Conservation (phyloP, 2,329 filamentous ascomycete species). For the Ophiostoma novo-ulmi region DNA sequence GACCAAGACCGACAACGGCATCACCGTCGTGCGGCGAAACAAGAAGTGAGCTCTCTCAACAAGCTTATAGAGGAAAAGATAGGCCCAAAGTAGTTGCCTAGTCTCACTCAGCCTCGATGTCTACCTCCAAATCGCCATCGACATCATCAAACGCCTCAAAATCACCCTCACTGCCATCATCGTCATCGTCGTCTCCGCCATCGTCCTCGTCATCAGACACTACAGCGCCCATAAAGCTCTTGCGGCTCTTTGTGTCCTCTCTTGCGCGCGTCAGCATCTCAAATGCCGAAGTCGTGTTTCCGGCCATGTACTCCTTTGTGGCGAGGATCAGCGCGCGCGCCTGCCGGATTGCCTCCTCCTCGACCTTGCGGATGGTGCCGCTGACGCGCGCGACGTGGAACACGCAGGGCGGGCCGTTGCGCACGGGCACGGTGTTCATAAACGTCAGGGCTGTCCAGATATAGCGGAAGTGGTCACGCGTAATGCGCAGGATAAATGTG, state of each 20-base stretch:
- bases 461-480: slow-evolving; percentile 75
- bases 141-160: slow-evolving; percentile 12
- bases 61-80: no score
- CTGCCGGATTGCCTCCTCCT: slow-evolving; percentile 80
- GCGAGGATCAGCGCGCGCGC: slow-evolving; percentile 67
- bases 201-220: slow-evolving; percentile 45
- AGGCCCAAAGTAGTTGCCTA: not conserved
- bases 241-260: slow-evolving; percentile 27
- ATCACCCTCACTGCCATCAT: not conserved
- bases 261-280: slow-evolving; percentile 31
- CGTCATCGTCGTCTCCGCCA: slow-evolving; percentile 41
- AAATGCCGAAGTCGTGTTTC: slow-evolving; percentile 33
- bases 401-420: slow-evolving; percentile 61
- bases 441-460: slow-evolving; percentile 87
- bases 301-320: slow-evolving; percentile 50
- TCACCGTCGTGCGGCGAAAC: slow-evolving; percentile 65
- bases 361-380: slow-evolving; percentile 86
- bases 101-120: slow-evolving; percentile 12
- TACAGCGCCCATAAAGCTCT: slow-evolving; percentile 41
- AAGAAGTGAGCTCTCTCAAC: slow-evolving; percentile 34
- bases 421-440: slow-evolving; percentile 63
- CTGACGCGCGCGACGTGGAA: slow-evolving; percentile 82
- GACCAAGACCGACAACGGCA: slow-evolving; percentile 45
- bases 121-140: slow-evolving; percentile 39
- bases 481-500: slow-evolving; percentile 83